phyloP scores from a whole-genome alignment of 1,139 yeast genomes.

The Blastobotrys capitulatus region DNA sequence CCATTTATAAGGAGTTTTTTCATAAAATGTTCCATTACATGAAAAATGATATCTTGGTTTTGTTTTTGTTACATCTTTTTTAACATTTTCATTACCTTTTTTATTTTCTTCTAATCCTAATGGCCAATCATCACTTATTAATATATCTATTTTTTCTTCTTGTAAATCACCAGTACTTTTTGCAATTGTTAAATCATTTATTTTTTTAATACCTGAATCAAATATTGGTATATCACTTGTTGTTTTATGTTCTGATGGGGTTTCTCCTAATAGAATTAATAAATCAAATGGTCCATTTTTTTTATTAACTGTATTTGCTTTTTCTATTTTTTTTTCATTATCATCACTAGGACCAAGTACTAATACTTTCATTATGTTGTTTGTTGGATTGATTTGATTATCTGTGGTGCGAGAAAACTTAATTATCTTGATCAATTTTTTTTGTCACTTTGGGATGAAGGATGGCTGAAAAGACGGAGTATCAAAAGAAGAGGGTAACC shows the following conservation, averaged over 20 bases:
- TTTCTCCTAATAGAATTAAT: slow-evolving; percentile 20
- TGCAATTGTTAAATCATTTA: slow-evolving; percentile 9
- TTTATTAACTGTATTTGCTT: slow-evolving; percentile 21
- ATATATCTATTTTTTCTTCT: slow-evolving; percentile 17
- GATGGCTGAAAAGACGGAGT: too few relatives aligned
- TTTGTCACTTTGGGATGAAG: too few relatives aligned
- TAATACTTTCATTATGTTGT: slow-evolving; percentile 4
- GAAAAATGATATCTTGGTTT: slow-evolving; percentile 24
- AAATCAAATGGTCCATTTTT: slow-evolving; percentile 27
- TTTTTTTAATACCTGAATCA: not conserved
- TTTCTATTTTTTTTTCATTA: slow-evolving; percentile 9
- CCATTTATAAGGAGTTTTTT: slow-evolving; percentile 24
- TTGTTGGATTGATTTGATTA: too few relatives aligned
- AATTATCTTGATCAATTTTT: too few relatives aligned
- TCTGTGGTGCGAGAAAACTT: too few relatives aligned
- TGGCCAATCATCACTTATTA: slow-evolving; percentile 20
- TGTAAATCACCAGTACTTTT: not conserved
- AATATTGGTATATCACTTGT: slow-evolving; percentile 1
- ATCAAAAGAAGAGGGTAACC: too few relatives aligned
- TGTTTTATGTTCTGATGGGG: slow-evolving; percentile 4
- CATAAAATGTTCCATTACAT: slow-evolving; percentile 19
- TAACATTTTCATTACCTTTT: slow-evolving; percentile 2
- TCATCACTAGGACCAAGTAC: slow-evolving; percentile 1
- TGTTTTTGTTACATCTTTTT: slow-evolving; percentile 9
- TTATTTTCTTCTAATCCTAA: slow-evolving; percentile 12